Evolutionary conservation across 2,329 filamentous ascomycete species (phyloP), one percentile per base, ranked within the genome.

Genomic region (Ophiostoma quercus): DNA sequence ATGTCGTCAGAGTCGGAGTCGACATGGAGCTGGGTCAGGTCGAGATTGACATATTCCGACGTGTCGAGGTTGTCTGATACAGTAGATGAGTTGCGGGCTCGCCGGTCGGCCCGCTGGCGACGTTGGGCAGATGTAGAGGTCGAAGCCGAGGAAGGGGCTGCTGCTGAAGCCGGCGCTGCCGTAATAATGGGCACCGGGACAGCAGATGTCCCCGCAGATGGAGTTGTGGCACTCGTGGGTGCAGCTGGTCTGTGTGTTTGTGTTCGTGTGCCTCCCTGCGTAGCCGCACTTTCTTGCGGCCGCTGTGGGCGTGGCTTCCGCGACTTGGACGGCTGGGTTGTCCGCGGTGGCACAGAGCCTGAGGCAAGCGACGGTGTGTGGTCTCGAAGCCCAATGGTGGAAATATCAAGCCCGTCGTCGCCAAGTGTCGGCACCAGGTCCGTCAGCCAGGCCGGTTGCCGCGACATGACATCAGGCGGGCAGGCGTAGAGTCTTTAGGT

Each of bases 1-100:
- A 80, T 80, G 71, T 83, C 82, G 37, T 77, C 75, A 54, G 83
- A 84, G 76, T 75, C 76, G 37, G 76, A 76, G 12, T 77, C 75
- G 66, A 71, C 57, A 5, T 73, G 71, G 2, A 75, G 68, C 65
- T 74, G 71, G 4, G 72, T 69, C 11, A 72, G 32, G 65, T 77
- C 75, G 7, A 74, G 68, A 32, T 66, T 70, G n/a, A 69, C 65
- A 1, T 72, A 67, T n/a, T 68, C 54, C 11, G 62, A n/a, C 9
- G 69, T 3, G 6, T 70, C 68, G 2, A 67, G 66, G 62, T 47
- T 68, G 22, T 57, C 39, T 1, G 68, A 69, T 7, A 39, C 37
- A 14, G 39, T 32, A 29, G 72, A 69, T 6, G 68, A 65, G 47
- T 67, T 68, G 4, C 63, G 68, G 25, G 39, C 63, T 12, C 37